phyloP scores from a whole-genome alignment of 2,329 filamentous ascomycete genomes.

The Ambrosiella beaveri region DNA sequence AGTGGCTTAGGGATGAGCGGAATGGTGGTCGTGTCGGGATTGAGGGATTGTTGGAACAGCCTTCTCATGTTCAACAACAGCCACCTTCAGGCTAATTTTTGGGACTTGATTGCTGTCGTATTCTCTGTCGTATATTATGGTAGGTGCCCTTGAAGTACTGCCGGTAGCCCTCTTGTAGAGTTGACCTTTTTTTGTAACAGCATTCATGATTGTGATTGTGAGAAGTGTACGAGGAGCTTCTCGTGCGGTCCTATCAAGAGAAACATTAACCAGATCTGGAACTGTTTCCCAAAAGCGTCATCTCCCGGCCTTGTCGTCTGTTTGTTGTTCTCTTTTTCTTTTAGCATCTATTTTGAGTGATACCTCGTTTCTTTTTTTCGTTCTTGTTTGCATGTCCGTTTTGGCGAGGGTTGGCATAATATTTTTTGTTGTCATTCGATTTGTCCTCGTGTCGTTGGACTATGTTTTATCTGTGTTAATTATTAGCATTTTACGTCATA shows the following conservation, averaged over 20 bases:
- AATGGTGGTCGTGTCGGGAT: constrained; percentile 37
- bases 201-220: too few species aligned
- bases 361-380: neutral
- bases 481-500: neutral
- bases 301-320: neutral
- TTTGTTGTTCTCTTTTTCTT: neutral
- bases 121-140: neutral
- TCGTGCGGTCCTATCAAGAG: too few species aligned
- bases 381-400: neutral
- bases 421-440: neutral
- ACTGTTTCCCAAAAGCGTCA: neutral
- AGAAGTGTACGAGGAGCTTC: too few species aligned
- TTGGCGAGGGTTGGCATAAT: neutral
- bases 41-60: constrained; percentile 42
- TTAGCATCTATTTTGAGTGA: neutral
- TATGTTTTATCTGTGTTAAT: neutral
- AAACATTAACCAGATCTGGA: too few species aligned
- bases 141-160: too few species aligned
- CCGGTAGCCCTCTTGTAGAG: too few species aligned
- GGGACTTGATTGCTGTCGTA: neutral
- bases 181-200: too few species aligned
- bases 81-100: constrained; percentile 1
- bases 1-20: constrained; percentile 31
- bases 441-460: neutral
- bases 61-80: constrained; percentile 21